Evolutionary conservation across 495 filamentous ascomycete genomes (phyloP).

Genomic region (Chaetomium fimeti): DNA sequence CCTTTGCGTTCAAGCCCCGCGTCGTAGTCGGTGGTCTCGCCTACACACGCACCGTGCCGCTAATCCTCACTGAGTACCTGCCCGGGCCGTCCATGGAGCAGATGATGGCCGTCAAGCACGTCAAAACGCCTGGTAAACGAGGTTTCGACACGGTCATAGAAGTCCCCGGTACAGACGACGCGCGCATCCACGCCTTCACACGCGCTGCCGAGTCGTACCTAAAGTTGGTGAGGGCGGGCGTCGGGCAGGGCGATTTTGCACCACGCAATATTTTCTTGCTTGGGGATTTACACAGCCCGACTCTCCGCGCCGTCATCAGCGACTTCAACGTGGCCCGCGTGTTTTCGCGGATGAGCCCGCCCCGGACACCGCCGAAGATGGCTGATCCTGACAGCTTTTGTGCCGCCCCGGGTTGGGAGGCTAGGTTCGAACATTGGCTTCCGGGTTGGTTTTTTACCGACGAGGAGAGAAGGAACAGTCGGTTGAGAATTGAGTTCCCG

Average conservation of each 20-base stretch:
- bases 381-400: neutral
- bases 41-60: conserved; percentile 2
- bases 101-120: neutral
- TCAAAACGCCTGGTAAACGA: neutral
- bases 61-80: neutral
- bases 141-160: neutral
- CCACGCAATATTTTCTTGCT: conserved; percentile 3
- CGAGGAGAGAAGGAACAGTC: neutral
- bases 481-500: conserved; percentile 2
- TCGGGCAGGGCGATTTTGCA: neutral
- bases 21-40: neutral
- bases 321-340: neutral
- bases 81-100: neutral
- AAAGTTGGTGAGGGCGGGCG: neutral
- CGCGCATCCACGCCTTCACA: neutral
- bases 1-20: neutral
- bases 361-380: neutral
- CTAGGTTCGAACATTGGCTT: neutral
- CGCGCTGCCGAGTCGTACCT: too few species aligned
- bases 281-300: neutral
- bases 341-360: neutral
- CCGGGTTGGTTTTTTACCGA: neutral
- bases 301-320: neutral
- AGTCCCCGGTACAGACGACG: neutral
- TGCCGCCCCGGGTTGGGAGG: neutral